These are phyloP conservation scores for Puccinellia tenuiflora DNA, from an alignment of 176 grass and related monocot species.

Conservation along the genomic window DNA sequence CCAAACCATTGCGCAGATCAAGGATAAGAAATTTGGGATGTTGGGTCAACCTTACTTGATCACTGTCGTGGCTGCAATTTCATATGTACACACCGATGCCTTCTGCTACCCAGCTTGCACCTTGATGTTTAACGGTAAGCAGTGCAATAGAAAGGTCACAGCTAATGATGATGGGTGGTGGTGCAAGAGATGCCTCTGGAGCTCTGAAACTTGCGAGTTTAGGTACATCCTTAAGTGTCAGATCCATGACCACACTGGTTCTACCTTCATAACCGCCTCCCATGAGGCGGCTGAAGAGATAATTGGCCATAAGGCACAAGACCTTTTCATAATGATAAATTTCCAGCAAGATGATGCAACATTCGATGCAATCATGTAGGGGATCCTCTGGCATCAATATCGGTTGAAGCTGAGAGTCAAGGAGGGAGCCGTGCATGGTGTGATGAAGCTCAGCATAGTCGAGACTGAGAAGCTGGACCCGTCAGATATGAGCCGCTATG, in stretches of 20 bases:
- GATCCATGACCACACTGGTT: conserved; percentile 76
- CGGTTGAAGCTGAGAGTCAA: conserved; percentile 66
- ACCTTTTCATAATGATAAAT: conserved; percentile 21
- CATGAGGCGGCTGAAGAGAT: background rate
- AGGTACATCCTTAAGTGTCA: conserved; percentile 62
- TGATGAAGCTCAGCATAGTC: conserved; percentile 20
- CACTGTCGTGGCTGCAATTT: conserved; percentile 54
- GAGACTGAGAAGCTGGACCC: conserved; percentile 60
- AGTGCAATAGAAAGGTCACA: conserved; percentile 71
- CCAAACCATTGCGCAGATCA: conserved; percentile 60
- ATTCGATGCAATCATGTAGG: conserved; percentile 56
- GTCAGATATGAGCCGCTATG: conserved; percentile 26
- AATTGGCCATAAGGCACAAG: background rate
- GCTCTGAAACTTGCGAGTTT: conserved; percentile 46
- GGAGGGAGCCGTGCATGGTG: conserved; percentile 53
- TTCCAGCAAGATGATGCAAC: conserved; percentile 39
- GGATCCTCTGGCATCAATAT: conserved; percentile 38
- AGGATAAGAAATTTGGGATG: conserved; percentile 63
- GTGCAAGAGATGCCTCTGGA: conserved; percentile 56
- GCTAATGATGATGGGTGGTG: conserved; percentile 77
- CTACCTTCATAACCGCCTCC: conserved; percentile 46
- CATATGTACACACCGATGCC: conserved; percentile 29
- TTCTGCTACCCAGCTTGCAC: conserved; percentile 79
- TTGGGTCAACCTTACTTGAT: conserved; percentile 59
- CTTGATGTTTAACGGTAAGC: conserved; percentile 10